Percentiles rank a stretch among this genome's conserved stretches.
Evolutionary conservation across 257 asterid species (phyloP).

Genomic region (Scutellaria baicalensis): DNA sequence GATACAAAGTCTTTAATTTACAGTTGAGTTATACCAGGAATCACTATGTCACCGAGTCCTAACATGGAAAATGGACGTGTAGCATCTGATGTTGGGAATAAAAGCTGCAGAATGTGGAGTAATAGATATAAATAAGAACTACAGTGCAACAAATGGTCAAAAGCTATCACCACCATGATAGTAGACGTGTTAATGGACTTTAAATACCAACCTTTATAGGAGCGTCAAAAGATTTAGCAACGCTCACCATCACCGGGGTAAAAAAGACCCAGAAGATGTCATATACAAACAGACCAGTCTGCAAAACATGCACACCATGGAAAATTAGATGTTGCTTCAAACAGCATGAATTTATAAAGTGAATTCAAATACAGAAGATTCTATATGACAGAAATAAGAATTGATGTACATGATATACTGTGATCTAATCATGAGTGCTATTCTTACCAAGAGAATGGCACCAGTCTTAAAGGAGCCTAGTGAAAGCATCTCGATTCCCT

Average conservation of each 20-base stretch:
- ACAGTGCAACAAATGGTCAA: background rate
- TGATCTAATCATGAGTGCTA: background rate
- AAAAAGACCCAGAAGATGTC: constrained; percentile 98
- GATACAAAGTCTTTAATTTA: background rate
- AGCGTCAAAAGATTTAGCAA: constrained; percentile 94
- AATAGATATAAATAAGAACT: background rate
- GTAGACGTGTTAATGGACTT: constrained; percentile 6
- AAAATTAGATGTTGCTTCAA: background rate
- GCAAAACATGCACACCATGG: constrained; percentile 17
- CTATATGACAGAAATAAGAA: no score
- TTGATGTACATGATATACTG: background rate
- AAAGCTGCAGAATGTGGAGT: constrained; percentile 47
- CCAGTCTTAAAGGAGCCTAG: constrained; percentile 99
- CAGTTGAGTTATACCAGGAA: constrained; percentile 65
- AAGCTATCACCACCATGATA: background rate
- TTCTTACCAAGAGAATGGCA: constrained; percentile 85
- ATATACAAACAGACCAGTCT: constrained; percentile 90
- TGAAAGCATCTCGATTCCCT: constrained; percentile 98
- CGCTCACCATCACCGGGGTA: constrained; percentile 98
- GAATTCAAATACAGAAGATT: background rate
- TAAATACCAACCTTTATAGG: constrained; percentile 60
- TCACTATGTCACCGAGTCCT: constrained; percentile 97
- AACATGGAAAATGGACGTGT: constrained; percentile 96
- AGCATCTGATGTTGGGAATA: constrained; percentile 81
- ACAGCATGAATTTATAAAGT: background rate